Base-by-base conservation (phyloP, 768 basidiomycete genomes). In the Collybiopsis confluens region DNA sequence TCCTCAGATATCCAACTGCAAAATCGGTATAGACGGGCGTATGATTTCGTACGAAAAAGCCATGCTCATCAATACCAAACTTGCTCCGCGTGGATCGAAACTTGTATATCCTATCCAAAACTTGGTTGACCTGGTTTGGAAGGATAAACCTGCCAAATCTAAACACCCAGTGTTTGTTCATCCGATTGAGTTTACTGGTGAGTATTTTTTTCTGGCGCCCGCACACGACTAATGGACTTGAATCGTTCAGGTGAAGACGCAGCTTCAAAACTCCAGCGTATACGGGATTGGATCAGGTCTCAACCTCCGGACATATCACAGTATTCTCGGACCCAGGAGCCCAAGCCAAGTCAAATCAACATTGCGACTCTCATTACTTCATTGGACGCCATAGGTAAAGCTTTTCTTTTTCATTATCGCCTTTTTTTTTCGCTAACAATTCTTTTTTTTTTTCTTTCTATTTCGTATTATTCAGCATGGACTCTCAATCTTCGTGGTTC, bases 401-500 rank as follows among this genome's bases (percentile, higher is more conserved):
- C n/a, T n/a, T n/a, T n/a, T n/a, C n/a, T n/a, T n/a, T n/a, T n/a
- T 38, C 49, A 9, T 40, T 43, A 21, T 7, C 21, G 16, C n/a
- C 9, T 52, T 5, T 20, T 28, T 26, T 10, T 11, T 23, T 49
- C 4, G 37, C 26, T 24, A n/a, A 33, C 13, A 33, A 13, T 6
- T 33, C 47, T 49, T 30, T 4, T 28, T 16, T 23, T 3, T 24
- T 21, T 21, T 21, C 2, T 23, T 20, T 21, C 18, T 10, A 11
- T 28, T 35, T 48, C 53, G 28, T 41, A 28, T 42, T 46, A 40
- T 21, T 27, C 70, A 82, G 96, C 96, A 0, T 97, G 92, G 73
- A 62, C 90, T 2, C 74, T 98, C 30, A 98, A 98, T 64, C 72
- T 95, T 51, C 87, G 96, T 45, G 95, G 94, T 33, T 79, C 82